Evolutionary conservation across 169 alveolate species (phyloP).

Genomic region (Cystoisospora suis): DNA sequence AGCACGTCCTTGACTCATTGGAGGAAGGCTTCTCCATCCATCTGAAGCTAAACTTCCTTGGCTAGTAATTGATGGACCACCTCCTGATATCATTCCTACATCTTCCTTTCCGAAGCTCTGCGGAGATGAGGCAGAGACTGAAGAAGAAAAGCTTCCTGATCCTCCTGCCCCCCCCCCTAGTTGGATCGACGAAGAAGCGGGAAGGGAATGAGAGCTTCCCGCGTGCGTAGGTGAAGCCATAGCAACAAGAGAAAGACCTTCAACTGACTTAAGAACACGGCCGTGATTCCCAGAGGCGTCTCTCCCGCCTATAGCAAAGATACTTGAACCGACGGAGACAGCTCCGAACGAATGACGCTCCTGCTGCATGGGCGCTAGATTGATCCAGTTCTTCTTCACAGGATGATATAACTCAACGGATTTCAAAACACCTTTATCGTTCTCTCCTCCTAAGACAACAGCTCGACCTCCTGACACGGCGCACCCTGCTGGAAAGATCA

Average conservation of each 20-base stretch:
- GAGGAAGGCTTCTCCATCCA: neutral
- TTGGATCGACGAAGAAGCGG: neutral
- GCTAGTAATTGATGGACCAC: neutral
- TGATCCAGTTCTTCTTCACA: conserved; percentile 15
- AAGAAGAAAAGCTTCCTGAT: neutral
- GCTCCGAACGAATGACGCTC: conserved; percentile 34
- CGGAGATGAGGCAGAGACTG: neutral
- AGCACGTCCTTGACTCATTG: conserved; percentile 2
- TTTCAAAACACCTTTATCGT: neutral
- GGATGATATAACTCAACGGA: conserved; percentile 27
- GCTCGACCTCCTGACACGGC: conserved; percentile 25
- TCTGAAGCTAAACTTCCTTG: neutral
- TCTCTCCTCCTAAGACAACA: conserved; percentile 17
- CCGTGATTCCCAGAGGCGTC: conserved; percentile 29
- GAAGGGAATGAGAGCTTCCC: neutral
- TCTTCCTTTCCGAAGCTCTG: neutral
- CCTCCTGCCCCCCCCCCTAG: neutral
- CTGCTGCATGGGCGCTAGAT: conserved; percentile 23
- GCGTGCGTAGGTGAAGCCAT: neutral
- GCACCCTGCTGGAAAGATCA: conserved; percentile 14
- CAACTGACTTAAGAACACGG: neutral
- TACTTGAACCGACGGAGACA: neutral
- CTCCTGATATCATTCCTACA: neutral
- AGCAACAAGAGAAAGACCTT: neutral
- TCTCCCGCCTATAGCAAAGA: neutral